These are phyloP conservation scores for Eremomyces bilateralis DNA, from an alignment of 495 filamentous ascomycete species.

Conservation along the genomic window DNA sequence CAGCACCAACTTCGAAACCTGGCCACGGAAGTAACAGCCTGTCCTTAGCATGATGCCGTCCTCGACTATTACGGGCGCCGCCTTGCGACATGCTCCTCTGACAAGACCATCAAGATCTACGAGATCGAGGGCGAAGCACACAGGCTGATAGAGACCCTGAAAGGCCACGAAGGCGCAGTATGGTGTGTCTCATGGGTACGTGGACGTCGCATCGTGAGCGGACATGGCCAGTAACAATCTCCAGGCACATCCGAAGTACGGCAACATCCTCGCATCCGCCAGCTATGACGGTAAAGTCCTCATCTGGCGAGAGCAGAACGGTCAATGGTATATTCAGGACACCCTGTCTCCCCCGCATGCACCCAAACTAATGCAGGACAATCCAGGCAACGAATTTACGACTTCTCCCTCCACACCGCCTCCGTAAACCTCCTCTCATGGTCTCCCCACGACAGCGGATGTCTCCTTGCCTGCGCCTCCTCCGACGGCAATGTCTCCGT, in stretches of 20 bases:
- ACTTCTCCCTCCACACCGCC: constrained; percentile 77
- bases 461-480: constrained; percentile 81
- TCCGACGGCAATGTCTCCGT: constrained; percentile 84
- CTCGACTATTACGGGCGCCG: constrained; percentile 96
- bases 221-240: constrained; percentile 5
- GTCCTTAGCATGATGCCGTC: constrained; percentile 71
- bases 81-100: constrained; percentile 91
- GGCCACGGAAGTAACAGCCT: background rate
- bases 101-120: constrained; percentile 98
- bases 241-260: constrained; percentile 88
- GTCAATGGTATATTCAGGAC: constrained; percentile 12
- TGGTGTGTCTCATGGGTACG: constrained; percentile 87
- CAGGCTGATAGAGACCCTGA: constrained; percentile 74
- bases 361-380: too few relatives aligned
- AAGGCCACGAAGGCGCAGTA: constrained; percentile 87
- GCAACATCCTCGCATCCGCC: constrained; percentile 86
- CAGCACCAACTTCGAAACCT: background rate
- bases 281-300: constrained; percentile 94
- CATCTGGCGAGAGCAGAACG: constrained; percentile 82
- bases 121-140: constrained; percentile 92
- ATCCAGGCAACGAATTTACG: too few relatives aligned
- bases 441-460: constrained; percentile 91
- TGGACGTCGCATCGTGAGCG: constrained; percentile 2
- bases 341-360: constrained; percentile 1
- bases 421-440: constrained; percentile 90